Percentiles rank a stretch among this genome's conserved stretches.
Evolutionary conservation across 768 basidiomycete species (phyloP).

Genomic region (Leucosporidium scottii): DNA sequence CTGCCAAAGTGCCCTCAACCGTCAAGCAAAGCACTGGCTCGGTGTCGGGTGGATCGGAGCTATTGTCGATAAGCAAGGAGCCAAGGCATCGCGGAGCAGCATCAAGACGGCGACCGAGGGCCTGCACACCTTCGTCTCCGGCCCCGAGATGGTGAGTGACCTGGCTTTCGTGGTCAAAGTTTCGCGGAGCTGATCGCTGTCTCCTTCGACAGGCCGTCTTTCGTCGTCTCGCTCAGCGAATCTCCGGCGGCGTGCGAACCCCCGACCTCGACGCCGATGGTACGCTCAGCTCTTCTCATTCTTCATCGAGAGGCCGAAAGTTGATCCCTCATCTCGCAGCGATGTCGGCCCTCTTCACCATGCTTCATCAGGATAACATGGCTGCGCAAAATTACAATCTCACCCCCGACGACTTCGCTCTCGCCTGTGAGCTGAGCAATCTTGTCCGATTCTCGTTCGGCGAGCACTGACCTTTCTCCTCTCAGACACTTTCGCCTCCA

Average conservation of each 20-base stretch:
- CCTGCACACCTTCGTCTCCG: background rate
- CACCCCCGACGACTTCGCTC: background rate
- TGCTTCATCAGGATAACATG: background rate
- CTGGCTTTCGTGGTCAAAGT: background rate
- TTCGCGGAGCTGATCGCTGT: no score
- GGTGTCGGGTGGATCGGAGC: conserved; percentile 4
- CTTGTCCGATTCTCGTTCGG: background rate
- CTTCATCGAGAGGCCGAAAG: no score
- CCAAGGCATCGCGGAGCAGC: background rate
- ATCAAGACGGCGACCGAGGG: conserved; percentile 1
- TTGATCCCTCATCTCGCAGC: background rate
- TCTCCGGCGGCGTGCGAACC: background rate
- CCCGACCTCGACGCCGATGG: conserved; percentile 1
- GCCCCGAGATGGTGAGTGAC: background rate
- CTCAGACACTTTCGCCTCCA: conserved; percentile 6
- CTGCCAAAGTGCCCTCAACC: background rate
- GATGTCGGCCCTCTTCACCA: background rate
- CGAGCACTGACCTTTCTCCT: background rate
- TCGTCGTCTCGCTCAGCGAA: background rate
- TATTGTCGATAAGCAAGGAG: background rate
- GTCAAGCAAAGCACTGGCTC: conserved; percentile 7
- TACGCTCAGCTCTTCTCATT: background rate
- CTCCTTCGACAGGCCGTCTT: background rate
- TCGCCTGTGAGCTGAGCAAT: background rate
- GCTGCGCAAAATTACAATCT: background rate